Base-by-base conservation (phyloP, 2,329 filamentous ascomycete genomes). In the Conoideocrella luteorostrata region DNA sequence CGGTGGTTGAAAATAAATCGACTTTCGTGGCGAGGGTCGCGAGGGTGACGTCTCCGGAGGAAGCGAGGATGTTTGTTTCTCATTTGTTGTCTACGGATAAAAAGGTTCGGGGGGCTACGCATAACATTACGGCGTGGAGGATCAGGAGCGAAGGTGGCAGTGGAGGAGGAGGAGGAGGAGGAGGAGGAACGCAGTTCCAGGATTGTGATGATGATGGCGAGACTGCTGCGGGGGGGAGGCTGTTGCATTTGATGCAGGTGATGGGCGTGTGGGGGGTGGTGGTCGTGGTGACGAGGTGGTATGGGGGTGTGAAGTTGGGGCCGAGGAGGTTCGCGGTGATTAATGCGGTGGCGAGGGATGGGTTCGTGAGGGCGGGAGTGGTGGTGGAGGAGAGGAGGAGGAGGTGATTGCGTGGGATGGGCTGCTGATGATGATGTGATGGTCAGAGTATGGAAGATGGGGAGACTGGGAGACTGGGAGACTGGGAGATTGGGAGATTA, bases 141-240 rank as follows among this genome's bases (percentile, higher is more conserved):
- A 90, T 97, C 43, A 78, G 77, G 23, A 78, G 77, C 0, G 58
- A n/a, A n/a, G n/a, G n/a, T n/a, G n/a, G n/a, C n/a, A n/a, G n/a
- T n/a, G n/a, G n/a, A n/a, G n/a, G n/a, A n/a, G n/a, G n/a, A n/a
- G n/a, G n/a, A n/a, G n/a, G n/a, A n/a, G n/a, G n/a, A n/a, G n/a
- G 5, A 5, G 15, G 33, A 9, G 39, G 21, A 20, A 21, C 33
- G 38, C 68, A 69, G 22, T 88, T 83, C 53, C 90, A 97, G 63
- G 93, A 98, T 65, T 96, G 84, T 59, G 87, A 98, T 56, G 93
- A 98, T 56, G 93, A 98, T 61, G 93, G 93, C 3, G 93, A 98
- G 72, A 86, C 86, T 21, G 93, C 93, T 5, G 93, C 93, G 0
- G 93, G 93, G 1, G 82, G 85, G 0, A 75, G 93, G 33, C 65